Evolutionary conservation across 495 filamentous ascomycete genomes (phyloP).

Genomic region (Margaritispora aquatica): DNA sequence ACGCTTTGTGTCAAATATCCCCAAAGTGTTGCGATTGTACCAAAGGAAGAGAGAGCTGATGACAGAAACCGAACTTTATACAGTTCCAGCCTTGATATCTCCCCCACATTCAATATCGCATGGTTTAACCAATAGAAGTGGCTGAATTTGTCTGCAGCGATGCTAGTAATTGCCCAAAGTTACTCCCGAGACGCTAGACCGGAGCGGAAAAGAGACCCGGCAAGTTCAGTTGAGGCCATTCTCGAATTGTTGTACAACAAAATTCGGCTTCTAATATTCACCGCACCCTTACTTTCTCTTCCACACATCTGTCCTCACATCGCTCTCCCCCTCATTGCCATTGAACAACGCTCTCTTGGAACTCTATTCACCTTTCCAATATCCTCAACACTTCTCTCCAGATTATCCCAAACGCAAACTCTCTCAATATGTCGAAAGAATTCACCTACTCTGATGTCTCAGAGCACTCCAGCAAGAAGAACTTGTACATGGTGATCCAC

Average conservation of each 20-base stretch:
- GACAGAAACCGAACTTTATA: not conserved
- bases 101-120: not conserved
- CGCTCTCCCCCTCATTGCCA: not conserved
- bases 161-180: not conserved
- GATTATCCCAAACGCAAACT: too few species aligned
- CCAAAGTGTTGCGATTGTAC: too few species aligned
- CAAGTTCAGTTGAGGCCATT: not conserved
- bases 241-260: not conserved
- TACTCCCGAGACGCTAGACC: not conserved
- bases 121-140: not conserved
- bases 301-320: not conserved
- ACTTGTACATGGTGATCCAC: conserved; percentile 86
- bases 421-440: conserved; percentile 54
- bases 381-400: not conserved
- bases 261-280: not conserved
- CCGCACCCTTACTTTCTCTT: too few species aligned
- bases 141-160: not conserved
- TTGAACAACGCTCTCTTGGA: not conserved
- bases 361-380: not conserved
- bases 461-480: conserved; percentile 91
- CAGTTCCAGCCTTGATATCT: not conserved
- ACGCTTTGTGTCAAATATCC: too few species aligned
- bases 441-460: conserved; percentile 81
- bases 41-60: too few species aligned
- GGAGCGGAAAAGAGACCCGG: not conserved